Evolutionary conservation across 306 rosid species (phyloP), one percentile per base, ranked within the genome.

Genomic region (Argentina anserina): DNA sequence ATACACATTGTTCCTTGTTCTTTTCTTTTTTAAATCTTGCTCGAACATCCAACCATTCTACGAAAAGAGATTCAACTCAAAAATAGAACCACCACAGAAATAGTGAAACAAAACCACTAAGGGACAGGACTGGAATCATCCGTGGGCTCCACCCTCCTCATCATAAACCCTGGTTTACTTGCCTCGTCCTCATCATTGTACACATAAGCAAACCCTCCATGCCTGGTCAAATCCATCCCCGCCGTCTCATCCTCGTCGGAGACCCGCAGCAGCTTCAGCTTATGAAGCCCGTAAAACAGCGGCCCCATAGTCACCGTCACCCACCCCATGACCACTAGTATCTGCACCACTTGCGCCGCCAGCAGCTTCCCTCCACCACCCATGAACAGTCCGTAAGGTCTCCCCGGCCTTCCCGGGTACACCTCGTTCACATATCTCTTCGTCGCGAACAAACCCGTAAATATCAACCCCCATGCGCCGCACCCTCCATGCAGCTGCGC

Each of bases 401-500:
- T 79, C 33, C 82, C 84, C 0, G 23, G 4, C 40, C 18, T 46
- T 5, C 72, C 65, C 0, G 76, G 31, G 62, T 92, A 92, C 31
- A 85, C 84, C 73, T 92, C 89, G 0, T 23, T 67, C 70, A 92
- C 92, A 42, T 86, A 92, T 9, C n/a, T 52, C 64, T 69, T 1
- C 18, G 76, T 81, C 0, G 96, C 96, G 6, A 92, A 87, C 59
- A 92, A 18, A 1, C 96, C 93, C 0, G 96, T 92, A 78, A 89
- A 92, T 41, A 92, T 9, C 3, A 92, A 29, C 0, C 97, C 97
- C 96, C 93, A 92, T 60, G 90, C 87, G 7, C 97, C 96, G 9
- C 97, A 92, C 31, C 96, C 96, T 0, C 96, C 96, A 71, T 92
- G 97, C 0, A 92, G 80, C 37, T 92, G 96, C 26, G 93, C 92